These are phyloP conservation scores for Didymella glomerata DNA, from an alignment of 2,329 filamentous ascomycete species.

Conservation along the genomic window DNA sequence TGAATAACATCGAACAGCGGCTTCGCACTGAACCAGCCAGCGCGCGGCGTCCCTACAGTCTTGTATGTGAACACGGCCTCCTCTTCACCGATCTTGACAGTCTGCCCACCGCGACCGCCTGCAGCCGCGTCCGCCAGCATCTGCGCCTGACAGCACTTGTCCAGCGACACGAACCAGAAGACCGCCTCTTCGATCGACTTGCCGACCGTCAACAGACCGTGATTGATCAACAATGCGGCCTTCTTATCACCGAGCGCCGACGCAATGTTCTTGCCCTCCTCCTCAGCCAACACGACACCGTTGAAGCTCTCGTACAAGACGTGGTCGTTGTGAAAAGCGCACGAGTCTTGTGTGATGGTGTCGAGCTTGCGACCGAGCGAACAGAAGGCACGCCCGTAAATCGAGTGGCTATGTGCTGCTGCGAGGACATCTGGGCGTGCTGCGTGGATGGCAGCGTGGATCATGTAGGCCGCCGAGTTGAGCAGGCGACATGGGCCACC, in stretches of 20 bases:
- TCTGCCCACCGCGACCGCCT: constrained; percentile 68
- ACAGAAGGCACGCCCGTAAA: constrained; percentile 69
- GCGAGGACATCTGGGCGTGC: constrained; percentile 67
- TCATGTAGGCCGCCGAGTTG: constrained; percentile 64
- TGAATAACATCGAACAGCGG: constrained; percentile 76
- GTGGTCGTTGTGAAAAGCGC: constrained; percentile 63
- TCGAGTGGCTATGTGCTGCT: constrained; percentile 66
- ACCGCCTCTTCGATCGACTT: constrained; percentile 60
- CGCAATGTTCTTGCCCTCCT: constrained; percentile 64
- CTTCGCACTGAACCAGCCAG: constrained; percentile 74
- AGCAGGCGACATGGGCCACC: constrained; percentile 59
- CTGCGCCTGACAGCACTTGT: constrained; percentile 64
- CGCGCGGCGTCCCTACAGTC: constrained; percentile 66
- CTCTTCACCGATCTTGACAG: constrained; percentile 72
- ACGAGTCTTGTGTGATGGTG: constrained; percentile 67
- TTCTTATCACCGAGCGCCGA: constrained; percentile 59
- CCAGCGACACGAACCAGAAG: constrained; percentile 63
- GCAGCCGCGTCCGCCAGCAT: constrained; percentile 64
- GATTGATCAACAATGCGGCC: constrained; percentile 63
- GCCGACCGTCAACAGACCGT: constrained; percentile 62
- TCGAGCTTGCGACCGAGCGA: constrained; percentile 67
- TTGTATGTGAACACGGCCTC: constrained; percentile 75
- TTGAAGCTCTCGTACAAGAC: constrained; percentile 63
- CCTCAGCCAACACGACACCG: constrained; percentile 61
- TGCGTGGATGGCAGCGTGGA: constrained; percentile 66